Conservation (phyloP, 805 yeast species). For the Zygoascus bituminiphila region DNA sequence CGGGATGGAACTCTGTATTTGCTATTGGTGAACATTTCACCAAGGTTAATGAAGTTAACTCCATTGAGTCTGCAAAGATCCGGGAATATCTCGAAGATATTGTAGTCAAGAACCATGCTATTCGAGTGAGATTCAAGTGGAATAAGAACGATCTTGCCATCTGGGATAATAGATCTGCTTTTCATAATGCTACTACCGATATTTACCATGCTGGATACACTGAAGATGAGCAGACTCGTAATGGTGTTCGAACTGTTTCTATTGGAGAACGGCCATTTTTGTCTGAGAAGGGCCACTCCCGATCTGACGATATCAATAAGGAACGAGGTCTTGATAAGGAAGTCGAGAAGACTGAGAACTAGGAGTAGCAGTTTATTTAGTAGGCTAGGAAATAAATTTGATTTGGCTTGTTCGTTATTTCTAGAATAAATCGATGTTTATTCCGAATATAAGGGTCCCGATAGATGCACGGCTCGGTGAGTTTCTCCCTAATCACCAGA, state of each 20-base stretch:
- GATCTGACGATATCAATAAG: conserved; percentile 10
- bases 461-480: too few relatives aligned
- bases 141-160: conserved; percentile 60
- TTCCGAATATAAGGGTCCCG: too few relatives aligned
- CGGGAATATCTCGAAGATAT: conserved; percentile 41
- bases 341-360: not conserved
- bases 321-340: conserved; percentile 1
- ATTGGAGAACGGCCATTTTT: conserved; percentile 27
- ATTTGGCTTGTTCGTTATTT: too few relatives aligned
- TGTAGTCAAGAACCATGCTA: conserved; percentile 35
- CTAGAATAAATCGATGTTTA: too few relatives aligned
- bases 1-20: conserved; percentile 53
- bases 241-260: conserved; percentile 24
- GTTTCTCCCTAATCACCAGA: too few relatives aligned
- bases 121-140: conserved; percentile 36
- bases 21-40: conserved; percentile 45
- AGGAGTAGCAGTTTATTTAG: too few relatives aligned
- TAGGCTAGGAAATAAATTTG: too few relatives aligned
- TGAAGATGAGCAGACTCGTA: conserved; percentile 17
- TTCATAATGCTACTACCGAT: conserved; percentile 61
- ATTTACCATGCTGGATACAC: conserved; percentile 6
- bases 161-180: conserved; percentile 68
- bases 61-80: conserved; percentile 42
- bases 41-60: conserved; percentile 44
- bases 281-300: conserved; percentile 17